These are phyloP conservation scores for Ogataea nitratoaversa DNA, from an alignment of 805 yeast genomes.

Conservation along the genomic window DNA sequence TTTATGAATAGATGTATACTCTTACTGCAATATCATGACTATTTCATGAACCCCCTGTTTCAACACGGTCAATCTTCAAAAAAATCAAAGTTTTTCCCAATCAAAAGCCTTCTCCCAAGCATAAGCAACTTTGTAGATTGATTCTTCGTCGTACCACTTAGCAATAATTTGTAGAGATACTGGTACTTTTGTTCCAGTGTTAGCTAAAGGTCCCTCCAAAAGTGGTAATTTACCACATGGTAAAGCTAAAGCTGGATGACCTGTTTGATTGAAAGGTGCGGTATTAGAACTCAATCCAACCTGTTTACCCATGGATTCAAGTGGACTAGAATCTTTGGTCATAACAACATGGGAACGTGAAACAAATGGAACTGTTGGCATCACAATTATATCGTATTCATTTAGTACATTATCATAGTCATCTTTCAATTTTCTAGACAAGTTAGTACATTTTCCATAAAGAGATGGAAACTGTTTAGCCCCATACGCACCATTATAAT, in stretches of 20 bases:
- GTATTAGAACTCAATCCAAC: conserved; percentile 33
- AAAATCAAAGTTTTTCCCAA: conserved; percentile 11
- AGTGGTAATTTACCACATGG: conserved; percentile 32
- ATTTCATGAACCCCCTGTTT: no score
- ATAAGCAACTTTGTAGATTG: conserved; percentile 29
- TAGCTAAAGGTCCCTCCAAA: conserved; percentile 21
- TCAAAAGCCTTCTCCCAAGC: conserved; percentile 33
- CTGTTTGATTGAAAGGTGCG: conserved; percentile 33
- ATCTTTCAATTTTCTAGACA: conserved; percentile 28
- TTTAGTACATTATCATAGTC: conserved; percentile 29
- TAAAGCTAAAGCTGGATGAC: conserved; percentile 35
- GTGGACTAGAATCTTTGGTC: conserved; percentile 17
- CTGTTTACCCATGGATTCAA: conserved; percentile 19
- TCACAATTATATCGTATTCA: conserved; percentile 29
- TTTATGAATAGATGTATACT: no score
- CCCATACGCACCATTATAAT: conserved; percentile 29
- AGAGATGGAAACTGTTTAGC: conserved; percentile 29
- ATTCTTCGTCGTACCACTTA: conserved; percentile 29
- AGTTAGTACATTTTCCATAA: conserved; percentile 30
- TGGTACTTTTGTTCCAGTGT: conserved; percentile 29
- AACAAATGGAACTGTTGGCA: conserved; percentile 29
- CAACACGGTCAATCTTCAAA: no score
- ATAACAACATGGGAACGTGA: conserved; percentile 24
- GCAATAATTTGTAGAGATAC: conserved; percentile 31
- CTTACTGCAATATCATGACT: no score